These are phyloP conservation scores for Ampelocalamus luodianensis DNA, from an alignment of 176 grass and related monocot species.

Conservation along the genomic window DNA sequence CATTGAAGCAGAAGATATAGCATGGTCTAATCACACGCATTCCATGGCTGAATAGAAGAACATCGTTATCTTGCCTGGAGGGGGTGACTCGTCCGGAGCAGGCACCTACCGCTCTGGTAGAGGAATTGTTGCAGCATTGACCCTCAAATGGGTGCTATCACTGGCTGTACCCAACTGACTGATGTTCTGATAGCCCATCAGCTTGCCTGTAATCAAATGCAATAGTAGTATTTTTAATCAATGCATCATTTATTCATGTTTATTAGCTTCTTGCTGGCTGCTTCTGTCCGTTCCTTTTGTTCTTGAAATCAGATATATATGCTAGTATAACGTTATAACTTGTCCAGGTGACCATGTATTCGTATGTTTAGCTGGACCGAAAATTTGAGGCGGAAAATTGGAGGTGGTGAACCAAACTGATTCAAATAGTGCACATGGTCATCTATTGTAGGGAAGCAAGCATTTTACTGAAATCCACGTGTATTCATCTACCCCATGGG, in stretches of 20 bases:
- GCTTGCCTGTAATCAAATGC: constrained; percentile 52
- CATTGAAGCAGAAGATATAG: constrained; percentile 77
- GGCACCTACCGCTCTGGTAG: not conserved
- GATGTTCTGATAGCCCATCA: constrained; percentile 39
- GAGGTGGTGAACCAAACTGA: not conserved
- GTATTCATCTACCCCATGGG: not conserved
- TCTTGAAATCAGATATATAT: not conserved
- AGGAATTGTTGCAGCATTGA: constrained; percentile 2
- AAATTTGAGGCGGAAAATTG: not conserved
- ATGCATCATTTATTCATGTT: constrained; percentile 15
- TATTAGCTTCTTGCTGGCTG: not conserved
- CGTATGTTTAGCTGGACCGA: not conserved
- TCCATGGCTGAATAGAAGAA: not conserved
- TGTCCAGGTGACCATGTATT: not conserved
- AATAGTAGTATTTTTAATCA: constrained; percentile 35
- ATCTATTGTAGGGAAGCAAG: not conserved
- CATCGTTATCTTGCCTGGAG: constrained; percentile 5
- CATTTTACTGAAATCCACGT: not conserved
- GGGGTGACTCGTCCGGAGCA: not conserved
- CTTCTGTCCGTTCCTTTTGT: not conserved
- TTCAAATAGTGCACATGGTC: not conserved
- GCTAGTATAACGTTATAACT: not conserved
- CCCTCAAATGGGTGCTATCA: constrained; percentile 12
- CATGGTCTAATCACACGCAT: not conserved
- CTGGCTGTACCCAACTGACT: constrained; percentile 38